These are phyloP conservation scores for Trichosporon sp. DNA, from an alignment of 1,284 basidiomycete genomes.

Conservation along the genomic window DNA sequence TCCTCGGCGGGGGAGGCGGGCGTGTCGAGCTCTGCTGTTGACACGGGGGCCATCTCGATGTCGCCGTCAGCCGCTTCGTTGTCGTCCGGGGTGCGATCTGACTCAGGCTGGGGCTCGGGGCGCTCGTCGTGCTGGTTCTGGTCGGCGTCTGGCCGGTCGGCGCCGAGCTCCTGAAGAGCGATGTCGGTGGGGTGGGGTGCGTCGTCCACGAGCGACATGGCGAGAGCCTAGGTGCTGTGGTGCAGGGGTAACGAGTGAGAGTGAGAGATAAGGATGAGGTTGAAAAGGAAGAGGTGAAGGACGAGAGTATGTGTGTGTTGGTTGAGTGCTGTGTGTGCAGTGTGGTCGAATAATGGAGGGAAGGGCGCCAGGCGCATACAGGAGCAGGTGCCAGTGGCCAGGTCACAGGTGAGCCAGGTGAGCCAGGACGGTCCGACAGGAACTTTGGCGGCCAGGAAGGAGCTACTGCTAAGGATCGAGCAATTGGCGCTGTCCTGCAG, in stretches of 20 bases:
- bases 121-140: not conserved
- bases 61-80: not conserved
- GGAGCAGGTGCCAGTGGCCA: not conserved
- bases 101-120: not conserved
- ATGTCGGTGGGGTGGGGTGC: slow-evolving; percentile 1
- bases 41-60: slow-evolving; percentile 4
- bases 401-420: not conserved
- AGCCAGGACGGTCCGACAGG: not conserved
- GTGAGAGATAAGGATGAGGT: not conserved
- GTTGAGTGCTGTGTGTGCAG: not conserved
- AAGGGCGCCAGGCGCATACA: not conserved
- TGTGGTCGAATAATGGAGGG: not conserved
- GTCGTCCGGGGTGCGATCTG: slow-evolving; percentile 1
- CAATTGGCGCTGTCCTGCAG: not conserved
- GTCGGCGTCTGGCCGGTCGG: not conserved
- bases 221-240: not conserved
- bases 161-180: not conserved
- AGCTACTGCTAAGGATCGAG: not conserved
- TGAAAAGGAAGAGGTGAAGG: not conserved
- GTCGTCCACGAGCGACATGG: slow-evolving; percentile 9
- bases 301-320: not conserved
- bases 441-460: not conserved
- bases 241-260: not conserved
- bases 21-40: not conserved
- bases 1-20: not conserved